Percentiles rank a stretch among this genome's conserved stretches.
Conservation (phyloP, 129 eudicot species). For the Smallanthus sonchifolius region DNA sequence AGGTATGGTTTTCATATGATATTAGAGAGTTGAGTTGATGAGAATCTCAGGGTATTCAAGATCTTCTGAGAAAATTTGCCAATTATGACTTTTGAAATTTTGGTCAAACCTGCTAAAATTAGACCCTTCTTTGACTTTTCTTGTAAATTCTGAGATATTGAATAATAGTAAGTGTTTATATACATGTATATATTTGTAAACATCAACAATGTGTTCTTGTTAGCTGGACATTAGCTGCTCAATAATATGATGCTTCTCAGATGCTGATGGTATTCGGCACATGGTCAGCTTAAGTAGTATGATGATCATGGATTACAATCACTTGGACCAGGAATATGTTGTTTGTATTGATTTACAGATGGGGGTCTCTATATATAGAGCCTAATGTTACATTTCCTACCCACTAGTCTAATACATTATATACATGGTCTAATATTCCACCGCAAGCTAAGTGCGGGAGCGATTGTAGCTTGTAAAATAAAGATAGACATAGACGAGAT, state of each 20-base stretch:
- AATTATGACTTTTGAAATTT: no score
- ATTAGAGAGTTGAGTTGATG: not conserved
- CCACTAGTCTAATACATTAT: no score
- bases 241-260: not conserved
- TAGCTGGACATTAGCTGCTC: not conserved
- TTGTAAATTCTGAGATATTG: not conserved
- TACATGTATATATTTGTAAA: not conserved
- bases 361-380: no score
- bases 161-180: not conserved
- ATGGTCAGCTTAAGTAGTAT: not conserved
- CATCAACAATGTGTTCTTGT: not conserved
- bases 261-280: not conserved
- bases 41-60: not conserved
- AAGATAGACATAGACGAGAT: no score
- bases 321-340: no score
- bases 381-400: no score
- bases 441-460: no score
- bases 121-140: not conserved
- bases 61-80: no score
- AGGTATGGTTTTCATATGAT: not conserved
- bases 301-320: not conserved
- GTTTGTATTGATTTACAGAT: no score
- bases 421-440: no score
- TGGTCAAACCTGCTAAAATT: no score
- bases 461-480: no score